Conservation (phyloP, 768 basidiomycete genomes). For the Leccinum olivaceopallidum region DNA sequence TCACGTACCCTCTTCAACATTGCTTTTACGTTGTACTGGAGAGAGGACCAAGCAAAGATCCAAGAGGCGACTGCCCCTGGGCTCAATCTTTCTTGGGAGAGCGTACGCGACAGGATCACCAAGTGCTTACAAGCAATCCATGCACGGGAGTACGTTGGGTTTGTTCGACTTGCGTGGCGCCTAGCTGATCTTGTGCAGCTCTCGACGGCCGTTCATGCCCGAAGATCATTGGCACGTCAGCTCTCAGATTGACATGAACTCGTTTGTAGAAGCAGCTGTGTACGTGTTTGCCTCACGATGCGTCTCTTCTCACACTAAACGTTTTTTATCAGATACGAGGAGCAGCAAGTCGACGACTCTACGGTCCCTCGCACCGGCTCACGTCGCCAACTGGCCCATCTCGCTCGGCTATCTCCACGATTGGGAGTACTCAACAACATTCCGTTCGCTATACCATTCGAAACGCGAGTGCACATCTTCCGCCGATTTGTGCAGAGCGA, state of each 20-base stretch:
- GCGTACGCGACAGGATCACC: constrained; percentile 74
- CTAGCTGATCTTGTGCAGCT: constrained; percentile 47
- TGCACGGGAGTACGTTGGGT: constrained; percentile 74
- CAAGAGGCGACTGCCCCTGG: constrained; percentile 44
- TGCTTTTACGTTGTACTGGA: constrained; percentile 78
- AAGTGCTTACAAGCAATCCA: constrained; percentile 79
- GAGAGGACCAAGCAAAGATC: constrained; percentile 43
- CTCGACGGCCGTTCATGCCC: constrained; percentile 80
- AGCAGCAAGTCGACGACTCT: constrained; percentile 47
- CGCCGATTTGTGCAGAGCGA: constrained; percentile 79
- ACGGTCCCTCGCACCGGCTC: constrained; percentile 38
- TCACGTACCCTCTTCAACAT: constrained; percentile 81
- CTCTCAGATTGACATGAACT: constrained; percentile 54
- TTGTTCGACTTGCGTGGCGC: not conserved
- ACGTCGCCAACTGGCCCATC: constrained; percentile 69
- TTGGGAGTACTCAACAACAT: constrained; percentile 93
- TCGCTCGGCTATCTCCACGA: constrained; percentile 62
- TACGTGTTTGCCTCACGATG: constrained; percentile 36
- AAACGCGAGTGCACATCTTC: constrained; percentile 87
- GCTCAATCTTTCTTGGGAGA: constrained; percentile 53
- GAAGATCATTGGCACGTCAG: constrained; percentile 82
- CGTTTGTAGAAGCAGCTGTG: constrained; percentile 89
- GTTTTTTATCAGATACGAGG: constrained; percentile 55
- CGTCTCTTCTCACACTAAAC: constrained; percentile 1
- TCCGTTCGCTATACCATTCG: constrained; percentile 94